phyloP scores from a whole-genome alignment of 345 rosid genomes.

The Acer saccharum region DNA sequence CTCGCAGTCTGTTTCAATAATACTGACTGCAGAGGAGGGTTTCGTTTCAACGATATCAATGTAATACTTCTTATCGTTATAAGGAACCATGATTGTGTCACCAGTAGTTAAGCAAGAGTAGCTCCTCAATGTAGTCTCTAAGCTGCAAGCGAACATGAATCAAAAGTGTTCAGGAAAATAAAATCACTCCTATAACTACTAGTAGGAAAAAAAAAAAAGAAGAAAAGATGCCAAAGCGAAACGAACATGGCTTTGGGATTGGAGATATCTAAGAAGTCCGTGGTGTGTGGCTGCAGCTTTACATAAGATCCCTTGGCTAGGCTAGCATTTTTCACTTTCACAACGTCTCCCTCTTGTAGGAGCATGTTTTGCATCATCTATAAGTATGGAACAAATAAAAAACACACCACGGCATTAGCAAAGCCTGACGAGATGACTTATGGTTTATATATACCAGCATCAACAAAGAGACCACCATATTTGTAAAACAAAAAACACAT shows the following conservation, averaged over 20 bases:
- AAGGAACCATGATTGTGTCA: constrained; percentile 65
- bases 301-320: constrained; percentile 62
- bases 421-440: background rate
- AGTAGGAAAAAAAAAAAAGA: background rate
- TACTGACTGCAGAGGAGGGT: constrained; percentile 63
- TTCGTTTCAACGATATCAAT: constrained; percentile 67
- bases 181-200: background rate
- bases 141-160: constrained; percentile 39
- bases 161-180: constrained; percentile 7
- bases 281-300: constrained; percentile 69
- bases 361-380: constrained; percentile 82
- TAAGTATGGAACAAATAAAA: background rate
- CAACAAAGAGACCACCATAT: background rate
- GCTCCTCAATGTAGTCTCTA: constrained; percentile 69
- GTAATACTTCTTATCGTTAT: constrained; percentile 61
- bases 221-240: background rate
- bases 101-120: constrained; percentile 75
- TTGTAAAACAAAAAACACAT: constrained; percentile 13
- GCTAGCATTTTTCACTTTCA: constrained; percentile 46
- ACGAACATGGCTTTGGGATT: constrained; percentile 79
- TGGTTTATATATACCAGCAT: background rate
- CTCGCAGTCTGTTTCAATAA: constrained; percentile 73
- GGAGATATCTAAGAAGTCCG: constrained; percentile 61
- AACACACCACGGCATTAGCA: background rate
- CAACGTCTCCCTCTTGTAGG: constrained; percentile 61